phyloP scores from a whole-genome alignment of 768 basidiomycete genomes.

The Calocybe cyanea region DNA sequence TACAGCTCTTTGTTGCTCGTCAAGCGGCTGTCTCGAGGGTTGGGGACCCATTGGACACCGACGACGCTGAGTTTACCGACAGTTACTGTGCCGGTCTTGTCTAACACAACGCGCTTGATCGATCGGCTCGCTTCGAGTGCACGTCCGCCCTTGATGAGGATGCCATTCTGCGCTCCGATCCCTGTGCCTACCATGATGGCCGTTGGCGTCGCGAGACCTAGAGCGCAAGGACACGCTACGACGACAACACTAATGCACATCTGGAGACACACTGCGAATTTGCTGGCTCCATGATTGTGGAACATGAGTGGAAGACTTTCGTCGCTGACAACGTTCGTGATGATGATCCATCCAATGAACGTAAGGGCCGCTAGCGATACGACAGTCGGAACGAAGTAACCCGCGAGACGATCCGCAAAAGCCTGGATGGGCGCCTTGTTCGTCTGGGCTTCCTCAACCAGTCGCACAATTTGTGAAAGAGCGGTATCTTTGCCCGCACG shows the following conservation, averaged over 20 bases:
- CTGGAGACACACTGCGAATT: constrained; percentile 88
- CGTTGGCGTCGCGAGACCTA: constrained; percentile 94
- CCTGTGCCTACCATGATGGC: constrained; percentile 99
- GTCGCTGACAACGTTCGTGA: constrained; percentile 56
- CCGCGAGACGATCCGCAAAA: constrained; percentile 92
- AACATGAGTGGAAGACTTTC: constrained; percentile 79
- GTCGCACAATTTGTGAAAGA: constrained; percentile 90
- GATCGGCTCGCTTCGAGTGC: constrained; percentile 88
- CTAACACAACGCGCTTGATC: constrained; percentile 80
- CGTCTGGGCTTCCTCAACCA: constrained; percentile 98
- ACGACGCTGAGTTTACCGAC: constrained; percentile 69
- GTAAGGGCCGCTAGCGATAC: constrained; percentile 79
- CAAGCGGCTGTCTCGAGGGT: constrained; percentile 6
- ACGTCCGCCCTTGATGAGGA: constrained; percentile 95
- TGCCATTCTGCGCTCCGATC: constrained; percentile 94
- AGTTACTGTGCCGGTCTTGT: constrained; percentile 98
- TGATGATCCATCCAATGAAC: constrained; percentile 77
- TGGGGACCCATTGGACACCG: neutral
- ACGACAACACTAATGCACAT: constrained; percentile 98
- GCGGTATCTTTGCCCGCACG: constrained; percentile 97
- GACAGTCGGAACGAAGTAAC: constrained; percentile 92
- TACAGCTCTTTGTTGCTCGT: constrained; percentile 34
- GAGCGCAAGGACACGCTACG: constrained; percentile 96
- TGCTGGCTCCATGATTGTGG: constrained; percentile 75
- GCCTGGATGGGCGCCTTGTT: constrained; percentile 97